These are phyloP conservation scores for Macrolepiota fuliginosa DNA, from an alignment of 768 basidiomycete species.

Conservation along the genomic window DNA sequence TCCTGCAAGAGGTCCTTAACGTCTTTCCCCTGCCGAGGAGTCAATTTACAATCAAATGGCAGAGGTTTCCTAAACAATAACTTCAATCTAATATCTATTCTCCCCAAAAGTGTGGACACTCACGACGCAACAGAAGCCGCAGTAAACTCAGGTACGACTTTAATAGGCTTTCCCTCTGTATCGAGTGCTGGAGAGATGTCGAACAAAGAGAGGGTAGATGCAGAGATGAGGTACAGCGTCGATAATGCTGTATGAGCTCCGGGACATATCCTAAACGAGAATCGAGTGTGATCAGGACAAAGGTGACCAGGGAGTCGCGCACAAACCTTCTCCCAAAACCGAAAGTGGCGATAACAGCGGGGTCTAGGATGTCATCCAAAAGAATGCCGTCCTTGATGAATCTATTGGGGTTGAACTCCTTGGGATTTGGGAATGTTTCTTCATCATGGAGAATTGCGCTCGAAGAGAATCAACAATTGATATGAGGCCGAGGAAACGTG, in stretches of 20 bases:
- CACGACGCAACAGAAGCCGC: neutral
- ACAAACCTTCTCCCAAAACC: conserved; percentile 20
- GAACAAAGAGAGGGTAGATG: conserved; percentile 19
- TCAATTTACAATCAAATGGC: neutral
- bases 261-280: conserved; percentile 20
- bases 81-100: neutral
- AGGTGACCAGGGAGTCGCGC: neutral
- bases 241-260: conserved; percentile 20
- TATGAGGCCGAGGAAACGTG: too few species aligned
- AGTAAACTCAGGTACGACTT: conserved; percentile 6
- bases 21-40: neutral
- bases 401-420: conserved; percentile 28
- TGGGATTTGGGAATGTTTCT: conserved; percentile 27
- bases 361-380: conserved; percentile 5
- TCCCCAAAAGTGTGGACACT: neutral
- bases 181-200: conserved; percentile 18
- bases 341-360: conserved; percentile 12
- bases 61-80: neutral
- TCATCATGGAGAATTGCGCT: conserved; percentile 30
- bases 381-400: conserved; percentile 20
- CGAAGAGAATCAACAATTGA: neutral
- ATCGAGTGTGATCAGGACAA: neutral
- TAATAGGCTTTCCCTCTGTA: conserved; percentile 15
- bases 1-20: neutral
- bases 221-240: conserved; percentile 17